Conservation (phyloP, 495 filamentous ascomycete species). For the Podospora comata region DNA sequence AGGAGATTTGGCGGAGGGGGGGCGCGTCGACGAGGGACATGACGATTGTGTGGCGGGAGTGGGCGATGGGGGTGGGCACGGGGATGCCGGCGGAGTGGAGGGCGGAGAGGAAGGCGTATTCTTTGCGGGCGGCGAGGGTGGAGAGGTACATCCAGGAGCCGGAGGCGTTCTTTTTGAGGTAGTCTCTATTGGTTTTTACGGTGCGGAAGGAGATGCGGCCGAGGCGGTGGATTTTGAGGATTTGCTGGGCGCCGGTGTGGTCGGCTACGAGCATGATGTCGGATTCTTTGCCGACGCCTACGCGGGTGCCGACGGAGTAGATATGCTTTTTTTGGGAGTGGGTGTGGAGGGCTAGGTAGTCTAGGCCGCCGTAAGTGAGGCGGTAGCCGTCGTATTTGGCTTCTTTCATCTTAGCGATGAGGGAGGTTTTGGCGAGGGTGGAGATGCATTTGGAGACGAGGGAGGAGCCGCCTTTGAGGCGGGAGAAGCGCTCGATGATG, state of each 20-base stretch:
- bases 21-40: slow-evolving; percentile 90
- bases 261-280: slow-evolving; percentile 92
- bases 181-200: slow-evolving; percentile 93
- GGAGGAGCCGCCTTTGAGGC: slow-evolving; percentile 69
- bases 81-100: slow-evolving; percentile 78
- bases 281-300: slow-evolving; percentile 95
- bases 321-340: slow-evolving; percentile 73
- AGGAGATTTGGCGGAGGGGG: slow-evolving; percentile 79
- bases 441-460: slow-evolving; percentile 88
- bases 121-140: slow-evolving; percentile 84
- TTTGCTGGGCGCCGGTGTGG: slow-evolving; percentile 57
- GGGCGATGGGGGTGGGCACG: slow-evolving; percentile 80
- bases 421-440: slow-evolving; percentile 81
- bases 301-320: slow-evolving; percentile 90
- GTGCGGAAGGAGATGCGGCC: slow-evolving; percentile 96
- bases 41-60: slow-evolving; percentile 90
- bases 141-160: slow-evolving; percentile 97
- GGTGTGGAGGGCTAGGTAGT: slow-evolving; percentile 91
- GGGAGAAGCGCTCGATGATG: slow-evolving; percentile 77
- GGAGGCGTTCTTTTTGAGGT: slow-evolving; percentile 70
- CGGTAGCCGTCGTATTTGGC: slow-evolving; percentile 97
- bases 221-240: slow-evolving; percentile 88
- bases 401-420: slow-evolving; percentile 92
- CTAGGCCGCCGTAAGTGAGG: slow-evolving; percentile 91
- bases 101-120: slow-evolving; percentile 88